These are phyloP conservation scores for Herpetomonas tarakana DNA, from an alignment of 208 protist genomes.

Conservation along the genomic window DNA sequence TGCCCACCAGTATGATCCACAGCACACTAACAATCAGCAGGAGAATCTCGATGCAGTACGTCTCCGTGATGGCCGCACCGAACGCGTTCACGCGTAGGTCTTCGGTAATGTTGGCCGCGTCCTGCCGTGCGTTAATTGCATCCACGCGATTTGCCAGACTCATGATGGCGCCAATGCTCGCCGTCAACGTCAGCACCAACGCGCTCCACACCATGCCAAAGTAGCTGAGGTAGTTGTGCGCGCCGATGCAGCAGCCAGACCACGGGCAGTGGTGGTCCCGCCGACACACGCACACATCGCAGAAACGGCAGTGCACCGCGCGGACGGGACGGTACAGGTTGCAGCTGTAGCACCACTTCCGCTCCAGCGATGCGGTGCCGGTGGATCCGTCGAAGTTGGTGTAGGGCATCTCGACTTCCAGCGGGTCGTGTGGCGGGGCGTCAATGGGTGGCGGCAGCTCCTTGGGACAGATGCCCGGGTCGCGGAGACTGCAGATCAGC, in stretches of 20 bases:
- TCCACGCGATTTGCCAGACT: constrained; percentile 35
- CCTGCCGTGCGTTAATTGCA: constrained; percentile 2
- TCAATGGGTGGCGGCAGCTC: constrained; percentile 24
- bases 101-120: not conserved
- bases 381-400: constrained; percentile 17
- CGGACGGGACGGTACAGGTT: constrained; percentile 75
- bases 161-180: constrained; percentile 42
- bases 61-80: constrained; percentile 44
- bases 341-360: constrained; percentile 87
- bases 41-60: constrained; percentile 63
- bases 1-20: constrained; percentile 32
- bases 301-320: constrained; percentile 85
- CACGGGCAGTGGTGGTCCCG: constrained; percentile 94
- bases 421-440: constrained; percentile 34
- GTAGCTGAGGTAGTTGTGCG: constrained; percentile 82
- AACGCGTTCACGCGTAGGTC: constrained; percentile 17
- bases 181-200: constrained; percentile 30
- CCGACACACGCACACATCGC: constrained; percentile 79
- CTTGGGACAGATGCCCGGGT: constrained; percentile 62
- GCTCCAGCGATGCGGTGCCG: constrained; percentile 26
- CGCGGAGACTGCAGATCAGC: constrained; percentile 32
- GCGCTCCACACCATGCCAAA: constrained; percentile 61
- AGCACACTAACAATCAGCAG: constrained; percentile 49
- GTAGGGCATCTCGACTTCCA: constrained; percentile 28
- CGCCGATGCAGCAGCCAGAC: constrained; percentile 88